Evolutionary conservation across 2,329 filamentous ascomycete genomes (phyloP), one percentile per base, ranked within the genome.

Genomic region (Chalaropsis ovoidea): DNA sequence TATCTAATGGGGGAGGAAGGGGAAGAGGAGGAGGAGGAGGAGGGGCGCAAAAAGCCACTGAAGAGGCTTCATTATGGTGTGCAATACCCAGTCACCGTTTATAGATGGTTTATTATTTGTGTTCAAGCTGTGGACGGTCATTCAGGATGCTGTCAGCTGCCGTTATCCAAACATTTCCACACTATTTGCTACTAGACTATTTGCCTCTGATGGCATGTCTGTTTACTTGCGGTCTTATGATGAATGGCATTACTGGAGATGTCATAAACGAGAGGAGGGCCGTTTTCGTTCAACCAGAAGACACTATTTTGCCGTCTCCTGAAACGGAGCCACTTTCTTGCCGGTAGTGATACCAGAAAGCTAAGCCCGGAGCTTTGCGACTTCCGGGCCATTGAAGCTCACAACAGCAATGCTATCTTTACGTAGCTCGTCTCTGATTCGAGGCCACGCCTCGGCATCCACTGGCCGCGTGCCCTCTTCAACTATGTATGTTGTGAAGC

Each of bases 381-480:
- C 49, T 74, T 87, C 83, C 60, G 77, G 75, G 6, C 82, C 80
- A 45, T 82, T 77, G 67, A 81, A 75, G 64, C 75, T 77, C 54
- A 94, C 80, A 63, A 94, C 77, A 58, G 72, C 76, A 42, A 93
- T 85, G 0, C 88, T 89, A 13, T 75, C 76, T 49, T 74, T 75
- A 68, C 78, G 74, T 68, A 94, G 77, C 63, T 82, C 82, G 65
- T 71, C 71, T 71, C 79, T 81, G 52, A 76, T 79, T 5, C 76
- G 75, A 0, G 77, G 77, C 88, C 87, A 90, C 17, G 68, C 72
- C 0, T 73, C 78, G 7, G 80, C 78, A 73, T 88, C 82, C 1
- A 96, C 90, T 3, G 89, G 82, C 73, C 80, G 85, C 4, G 88
- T 92, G 8, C 81, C 91, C 71, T 97, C 90, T 70, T 86, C 83